Evolutionary conservation across 805 yeast genomes (phyloP).

Genomic region (Pichia heedii): DNA sequence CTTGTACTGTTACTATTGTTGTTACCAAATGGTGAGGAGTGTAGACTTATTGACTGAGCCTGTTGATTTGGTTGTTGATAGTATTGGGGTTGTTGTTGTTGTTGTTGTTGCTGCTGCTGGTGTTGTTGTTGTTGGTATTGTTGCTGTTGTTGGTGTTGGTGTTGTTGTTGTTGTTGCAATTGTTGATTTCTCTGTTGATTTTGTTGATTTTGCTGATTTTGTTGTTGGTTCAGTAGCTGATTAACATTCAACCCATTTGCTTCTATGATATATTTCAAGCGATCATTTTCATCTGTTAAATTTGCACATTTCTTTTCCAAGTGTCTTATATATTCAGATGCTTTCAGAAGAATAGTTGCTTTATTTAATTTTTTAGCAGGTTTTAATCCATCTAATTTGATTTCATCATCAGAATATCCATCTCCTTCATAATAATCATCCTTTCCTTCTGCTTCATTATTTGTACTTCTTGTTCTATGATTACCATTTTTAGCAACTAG

Average conservation of each 20-base stretch:
- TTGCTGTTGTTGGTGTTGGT: too few species aligned
- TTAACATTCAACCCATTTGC: conserved; percentile 9
- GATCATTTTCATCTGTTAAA: conserved; percentile 40
- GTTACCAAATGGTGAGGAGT: conserved; percentile 10
- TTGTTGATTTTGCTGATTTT: not conserved
- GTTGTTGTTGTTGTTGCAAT: conserved; percentile 4
- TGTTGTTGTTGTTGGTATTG: conserved; percentile 4
- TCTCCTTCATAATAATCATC: conserved; percentile 42
- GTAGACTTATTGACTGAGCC: conserved; percentile 10
- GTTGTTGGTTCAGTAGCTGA: conserved; percentile 3
- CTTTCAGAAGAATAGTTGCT: conserved; percentile 66
- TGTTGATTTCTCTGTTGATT: too few species aligned
- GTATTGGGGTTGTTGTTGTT: conserved; percentile 1
- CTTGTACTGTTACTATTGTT: conserved; percentile 10
- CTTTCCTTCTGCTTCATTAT: conserved; percentile 32
- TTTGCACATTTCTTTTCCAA: conserved; percentile 52
- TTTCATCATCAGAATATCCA: conserved; percentile 45
- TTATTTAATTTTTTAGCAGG: conserved; percentile 73
- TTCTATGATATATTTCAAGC: conserved; percentile 20
- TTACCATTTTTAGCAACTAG: conserved; percentile 28
- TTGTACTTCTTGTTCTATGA: conserved; percentile 26
- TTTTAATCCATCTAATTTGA: conserved; percentile 59
- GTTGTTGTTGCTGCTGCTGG: conserved; percentile 6
- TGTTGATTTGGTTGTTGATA: conserved; percentile 7
- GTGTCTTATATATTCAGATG: conserved; percentile 70